These are phyloP conservation scores for Candida nonsorbophila DNA, from an alignment of 805 yeast species.

Conservation along the genomic window DNA sequence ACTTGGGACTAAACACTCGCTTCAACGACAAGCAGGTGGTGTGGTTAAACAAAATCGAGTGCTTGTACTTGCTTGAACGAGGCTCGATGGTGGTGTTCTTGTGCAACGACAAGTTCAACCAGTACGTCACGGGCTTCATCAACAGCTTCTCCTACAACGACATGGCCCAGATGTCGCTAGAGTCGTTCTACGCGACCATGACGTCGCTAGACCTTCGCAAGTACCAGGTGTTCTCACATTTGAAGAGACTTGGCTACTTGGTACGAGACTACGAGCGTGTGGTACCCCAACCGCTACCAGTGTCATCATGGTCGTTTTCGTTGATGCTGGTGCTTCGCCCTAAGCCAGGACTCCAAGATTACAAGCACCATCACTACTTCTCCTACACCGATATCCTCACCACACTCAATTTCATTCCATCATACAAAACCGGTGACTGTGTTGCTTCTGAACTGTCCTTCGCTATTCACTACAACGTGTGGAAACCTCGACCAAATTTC, in stretches of 20 bases:
- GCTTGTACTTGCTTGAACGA: slow-evolving; percentile 73
- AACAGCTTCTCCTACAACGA: slow-evolving; percentile 15
- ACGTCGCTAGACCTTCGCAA: slow-evolving; percentile 14
- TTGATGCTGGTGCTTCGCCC: not conserved
- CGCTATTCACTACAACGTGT: slow-evolving; percentile 55
- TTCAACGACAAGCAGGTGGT: slow-evolving; percentile 22
- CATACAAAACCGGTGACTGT: slow-evolving; percentile 4
- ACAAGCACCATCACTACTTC: slow-evolving; percentile 12
- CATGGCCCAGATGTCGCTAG: slow-evolving; percentile 46
- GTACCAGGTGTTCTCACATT: slow-evolving; percentile 64
- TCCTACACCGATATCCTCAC: slow-evolving; percentile 12
- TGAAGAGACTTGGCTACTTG: slow-evolving; percentile 76
- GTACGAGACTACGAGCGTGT: slow-evolving; percentile 28
- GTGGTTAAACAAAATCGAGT: slow-evolving; percentile 61
- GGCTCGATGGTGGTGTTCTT: slow-evolving; percentile 45
- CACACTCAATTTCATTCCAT: slow-evolving; percentile 4
- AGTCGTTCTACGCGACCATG: slow-evolving; percentile 51
- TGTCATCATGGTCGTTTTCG: not conserved
- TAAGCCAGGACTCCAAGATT: too few species aligned
- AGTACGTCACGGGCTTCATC: slow-evolving; percentile 13
- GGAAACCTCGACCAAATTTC: slow-evolving; percentile 78
- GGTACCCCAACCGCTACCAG: not conserved
- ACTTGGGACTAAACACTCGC: slow-evolving; percentile 56
- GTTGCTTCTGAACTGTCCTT: slow-evolving; percentile 11
- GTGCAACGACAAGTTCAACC: slow-evolving; percentile 13